Evolutionary conservation across 208 protist species (phyloP).

Genomic region (Borovskyia barvae): DNA sequence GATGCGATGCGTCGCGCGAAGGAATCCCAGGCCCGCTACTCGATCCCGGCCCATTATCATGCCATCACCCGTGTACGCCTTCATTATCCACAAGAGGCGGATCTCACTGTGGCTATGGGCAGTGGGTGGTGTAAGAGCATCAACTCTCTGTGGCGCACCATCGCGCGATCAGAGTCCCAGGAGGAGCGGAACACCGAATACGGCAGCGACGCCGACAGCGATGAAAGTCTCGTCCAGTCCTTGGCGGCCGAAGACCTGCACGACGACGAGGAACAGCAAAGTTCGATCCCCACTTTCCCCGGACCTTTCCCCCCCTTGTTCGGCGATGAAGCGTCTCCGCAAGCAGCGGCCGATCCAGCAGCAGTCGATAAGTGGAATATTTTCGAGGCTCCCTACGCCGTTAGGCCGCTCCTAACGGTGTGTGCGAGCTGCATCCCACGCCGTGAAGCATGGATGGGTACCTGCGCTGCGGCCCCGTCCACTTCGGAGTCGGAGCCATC

Average conservation of each 20-base stretch:
- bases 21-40: slow-evolving; percentile 44
- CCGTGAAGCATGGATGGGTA: slow-evolving; percentile 57
- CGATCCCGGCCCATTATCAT: slow-evolving; percentile 53
- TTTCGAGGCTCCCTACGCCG: slow-evolving; percentile 40
- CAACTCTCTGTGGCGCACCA: slow-evolving; percentile 45
- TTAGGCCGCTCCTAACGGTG: slow-evolving; percentile 76
- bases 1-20: slow-evolving; percentile 32
- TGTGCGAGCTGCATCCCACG: slow-evolving; percentile 75
- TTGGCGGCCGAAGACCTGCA: background rate
- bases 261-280: background rate
- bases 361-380: slow-evolving; percentile 12
- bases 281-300: no score
- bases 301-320: background rate
- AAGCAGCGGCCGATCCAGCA: background rate
- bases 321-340: slow-evolving; percentile 5
- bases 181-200: background rate
- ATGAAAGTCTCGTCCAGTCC: no score
- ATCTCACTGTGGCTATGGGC: slow-evolving; percentile 60
- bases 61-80: slow-evolving; percentile 77
- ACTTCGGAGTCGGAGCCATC: no score
- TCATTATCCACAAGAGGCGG: slow-evolving; percentile 45
- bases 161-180: slow-evolving; percentile 31
- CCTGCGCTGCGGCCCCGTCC: slow-evolving; percentile 24
- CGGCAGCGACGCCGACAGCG: background rate
- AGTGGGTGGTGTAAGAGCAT: slow-evolving; percentile 49